Evolutionary conservation across 2,329 filamentous ascomycete species (phyloP).

Genomic region (Botryotinia globosa): DNA sequence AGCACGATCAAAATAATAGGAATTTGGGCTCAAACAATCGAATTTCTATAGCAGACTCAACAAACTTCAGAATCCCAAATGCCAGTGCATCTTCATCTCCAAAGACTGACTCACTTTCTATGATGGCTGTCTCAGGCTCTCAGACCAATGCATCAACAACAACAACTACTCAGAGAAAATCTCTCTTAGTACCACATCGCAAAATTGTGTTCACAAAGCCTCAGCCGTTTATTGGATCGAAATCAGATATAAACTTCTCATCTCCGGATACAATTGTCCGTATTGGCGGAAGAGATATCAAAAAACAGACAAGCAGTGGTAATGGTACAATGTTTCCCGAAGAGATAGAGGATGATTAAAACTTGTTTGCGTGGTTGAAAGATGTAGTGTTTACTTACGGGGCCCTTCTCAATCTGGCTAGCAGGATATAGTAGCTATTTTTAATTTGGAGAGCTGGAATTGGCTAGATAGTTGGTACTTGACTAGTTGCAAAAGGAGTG

Average conservation of each 20-base stretch:
- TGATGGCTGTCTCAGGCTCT: constrained; percentile 11
- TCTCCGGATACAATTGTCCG: neutral
- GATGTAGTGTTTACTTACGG: neutral
- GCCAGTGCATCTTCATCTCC: neutral
- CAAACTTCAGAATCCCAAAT: neutral
- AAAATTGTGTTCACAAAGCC: constrained; percentile 12
- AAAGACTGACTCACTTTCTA: constrained; percentile 9
- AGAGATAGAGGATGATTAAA: constrained; percentile 15
- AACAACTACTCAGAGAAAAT: neutral
- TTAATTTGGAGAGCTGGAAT: neutral
- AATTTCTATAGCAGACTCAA: neutral
- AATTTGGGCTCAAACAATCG: neutral
- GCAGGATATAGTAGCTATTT: neutral
- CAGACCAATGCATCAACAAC: neutral
- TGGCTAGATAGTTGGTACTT: neutral
- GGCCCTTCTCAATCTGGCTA: neutral
- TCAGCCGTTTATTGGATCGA: neutral
- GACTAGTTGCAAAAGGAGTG: neutral
- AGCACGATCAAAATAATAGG: no score
- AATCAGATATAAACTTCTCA: neutral
- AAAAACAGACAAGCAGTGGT: neutral
- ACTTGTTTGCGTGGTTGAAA: neutral
- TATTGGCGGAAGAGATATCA: neutral
- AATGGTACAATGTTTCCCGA: neutral
- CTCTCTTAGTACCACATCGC: neutral